Percentiles rank a stretch among this genome's conserved stretches.
phyloP scores from a whole-genome alignment of 805 yeast species.

The Starmerella sirachaensis region DNA sequence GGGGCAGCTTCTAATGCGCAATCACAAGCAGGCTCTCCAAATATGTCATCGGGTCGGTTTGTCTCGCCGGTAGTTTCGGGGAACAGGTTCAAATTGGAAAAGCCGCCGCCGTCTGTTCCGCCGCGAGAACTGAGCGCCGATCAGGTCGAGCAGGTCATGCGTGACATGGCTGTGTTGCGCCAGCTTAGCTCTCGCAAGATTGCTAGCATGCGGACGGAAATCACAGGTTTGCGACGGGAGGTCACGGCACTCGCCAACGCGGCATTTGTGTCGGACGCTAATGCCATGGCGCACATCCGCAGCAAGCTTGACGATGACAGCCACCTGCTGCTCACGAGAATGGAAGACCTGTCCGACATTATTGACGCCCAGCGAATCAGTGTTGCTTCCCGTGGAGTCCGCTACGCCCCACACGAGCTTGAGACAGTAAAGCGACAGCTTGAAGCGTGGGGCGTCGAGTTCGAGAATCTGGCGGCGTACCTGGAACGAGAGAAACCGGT shows the following conservation, averaged over 20 bases:
- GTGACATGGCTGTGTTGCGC: conserved; percentile 47
- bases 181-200: conserved; percentile 43
- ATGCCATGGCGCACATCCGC: conserved; percentile 69
- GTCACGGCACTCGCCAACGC: conserved; percentile 33
- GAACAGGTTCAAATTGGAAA: conserved; percentile 15
- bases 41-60: no score
- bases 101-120: conserved; percentile 4
- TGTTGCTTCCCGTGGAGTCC: conserved; percentile 81
- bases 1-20: background rate
- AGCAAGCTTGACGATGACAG: conserved; percentile 61
- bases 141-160: conserved; percentile 31
- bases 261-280: conserved; percentile 25
- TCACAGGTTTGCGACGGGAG: conserved; percentile 28
- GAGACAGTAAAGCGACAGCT: conserved; percentile 56
- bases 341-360: conserved; percentile 84
- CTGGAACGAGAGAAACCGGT: conserved; percentile 61
- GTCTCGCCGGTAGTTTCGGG: conserved; percentile 17
- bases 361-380: conserved; percentile 83
- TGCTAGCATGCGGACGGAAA: conserved; percentile 33
- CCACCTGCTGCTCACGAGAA: conserved; percentile 58
- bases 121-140: conserved; percentile 5
- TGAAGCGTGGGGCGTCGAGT: conserved; percentile 39
- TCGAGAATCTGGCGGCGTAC: conserved; percentile 46
- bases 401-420: conserved; percentile 65
- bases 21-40: background rate